Base-by-base conservation (phyloP, 441 rosid species). In the Cnidoscolus chayamansa region DNA sequence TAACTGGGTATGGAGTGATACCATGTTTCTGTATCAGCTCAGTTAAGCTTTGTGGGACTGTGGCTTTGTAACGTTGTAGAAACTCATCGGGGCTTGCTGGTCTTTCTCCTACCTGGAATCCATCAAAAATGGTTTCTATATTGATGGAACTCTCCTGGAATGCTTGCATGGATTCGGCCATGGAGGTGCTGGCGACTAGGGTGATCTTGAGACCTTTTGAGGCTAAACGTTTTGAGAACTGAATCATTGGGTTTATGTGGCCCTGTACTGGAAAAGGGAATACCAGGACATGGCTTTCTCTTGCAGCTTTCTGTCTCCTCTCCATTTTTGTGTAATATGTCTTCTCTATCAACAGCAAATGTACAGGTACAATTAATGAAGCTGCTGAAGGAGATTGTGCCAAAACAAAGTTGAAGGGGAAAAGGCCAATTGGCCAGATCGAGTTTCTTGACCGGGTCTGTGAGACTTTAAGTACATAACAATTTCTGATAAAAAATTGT, bases 191-290 rank as follows among this genome's bases (percentile, higher is more conserved):
- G 72, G 80, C 81, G 61, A 81, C 58, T 0, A 90, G 73, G 61
- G 91, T 85, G 61, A 81, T 84, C 55, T 59, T 37, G 51, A 86
- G 76, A 66, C 87, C 87, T 68, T 83, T 86, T 57, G 89, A 83
- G 65, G 82, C 79, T 16, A 90, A 56, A 30, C 92, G 88, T 72
- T 83, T 84, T 10, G 85, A 80, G 79, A 90, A 85, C 11, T 88
- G 89, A 30, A 90, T 84, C 79, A 90, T 82, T 43, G 95, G 90
- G 72, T 88, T 90, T 9, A 90, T 78, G 76, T 86, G 91, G 6
- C 89, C 92, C 78, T 88, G 92, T 17, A 72, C 53, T 0, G 88
- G 86, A 67, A 75, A 82, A 3, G 88, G 79, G 20, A 89, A 58
- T 6, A 83, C 80, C 35, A 86, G 25, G 43, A 88, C 84, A 32